These are phyloP conservation scores for Jackrogersella minutella DNA, from an alignment of 495 filamentous ascomycete genomes.

Conservation along the genomic window DNA sequence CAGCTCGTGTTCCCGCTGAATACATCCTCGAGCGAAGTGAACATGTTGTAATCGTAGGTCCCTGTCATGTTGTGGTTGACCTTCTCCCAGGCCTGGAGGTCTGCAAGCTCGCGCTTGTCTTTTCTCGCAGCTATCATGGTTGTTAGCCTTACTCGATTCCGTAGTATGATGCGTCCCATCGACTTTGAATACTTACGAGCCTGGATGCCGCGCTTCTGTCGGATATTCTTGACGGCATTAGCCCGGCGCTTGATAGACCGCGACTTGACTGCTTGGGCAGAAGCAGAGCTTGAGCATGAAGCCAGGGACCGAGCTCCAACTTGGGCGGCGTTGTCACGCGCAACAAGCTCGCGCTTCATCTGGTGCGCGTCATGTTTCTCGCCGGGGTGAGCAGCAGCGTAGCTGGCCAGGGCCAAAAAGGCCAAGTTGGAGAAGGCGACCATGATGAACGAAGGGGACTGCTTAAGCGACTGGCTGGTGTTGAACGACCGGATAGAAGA, in stretches of 20 bases:
- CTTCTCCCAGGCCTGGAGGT: constrained; percentile 48
- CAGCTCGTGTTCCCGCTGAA: constrained; percentile 61
- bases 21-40: constrained; percentile 54
- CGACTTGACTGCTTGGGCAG: constrained; percentile 42
- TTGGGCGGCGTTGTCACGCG: constrained; percentile 45
- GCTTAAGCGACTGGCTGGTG: constrained; percentile 1
- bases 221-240: constrained; percentile 52
- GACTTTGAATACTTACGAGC: constrained; percentile 51
- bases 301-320: constrained; percentile 49
- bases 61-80: constrained; percentile 56
- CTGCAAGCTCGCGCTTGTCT: constrained; percentile 52
- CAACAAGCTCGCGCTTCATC: constrained; percentile 47
- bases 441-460: constrained; percentile 30
- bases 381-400: constrained; percentile 46
- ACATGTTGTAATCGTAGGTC: constrained; percentile 46
- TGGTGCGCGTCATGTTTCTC: constrained; percentile 45
- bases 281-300: constrained; percentile 45
- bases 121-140: constrained; percentile 37
- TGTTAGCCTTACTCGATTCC: neutral
- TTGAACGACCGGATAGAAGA: constrained; percentile 8
- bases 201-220: constrained; percentile 58
- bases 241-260: constrained; percentile 49
- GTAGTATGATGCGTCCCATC: neutral
- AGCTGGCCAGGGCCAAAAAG: constrained; percentile 39
- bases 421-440: constrained; percentile 40